phyloP scores from a whole-genome alignment of 108 stramenopile genomes.

The Cyclotella kingstonii region DNA sequence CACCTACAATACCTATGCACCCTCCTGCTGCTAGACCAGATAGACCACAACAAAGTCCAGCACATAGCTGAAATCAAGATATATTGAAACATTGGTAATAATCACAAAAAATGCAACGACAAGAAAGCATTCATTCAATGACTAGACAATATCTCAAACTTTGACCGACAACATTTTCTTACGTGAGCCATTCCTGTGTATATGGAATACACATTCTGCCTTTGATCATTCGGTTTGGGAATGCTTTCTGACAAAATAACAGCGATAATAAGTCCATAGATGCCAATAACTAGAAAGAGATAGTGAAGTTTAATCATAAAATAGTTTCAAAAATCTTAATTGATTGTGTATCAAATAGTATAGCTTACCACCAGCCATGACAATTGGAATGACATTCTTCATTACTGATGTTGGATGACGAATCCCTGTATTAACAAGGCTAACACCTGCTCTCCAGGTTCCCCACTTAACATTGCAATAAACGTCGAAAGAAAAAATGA shows the following conservation, averaged over 20 bases:
- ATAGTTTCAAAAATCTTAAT: not conserved
- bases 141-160: not conserved
- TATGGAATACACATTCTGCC: conserved; percentile 75
- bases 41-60: conserved; percentile 78
- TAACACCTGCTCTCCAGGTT: conserved; percentile 83
- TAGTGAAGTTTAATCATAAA: not conserved
- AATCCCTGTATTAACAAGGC: conserved; percentile 80
- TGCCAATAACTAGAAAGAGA: conserved; percentile 65
- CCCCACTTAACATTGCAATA: conserved; percentile 56
- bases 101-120: too few species aligned
- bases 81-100: not conserved
- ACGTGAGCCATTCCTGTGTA: conserved; percentile 81
- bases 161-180: not conserved
- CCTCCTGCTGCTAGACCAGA: conserved; percentile 81
- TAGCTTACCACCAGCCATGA: conserved; percentile 80
- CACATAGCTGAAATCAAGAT: conserved; percentile 39
- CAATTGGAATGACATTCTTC: conserved; percentile 90
- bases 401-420: conserved; percentile 82
- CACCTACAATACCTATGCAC: conserved; percentile 87
- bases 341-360: not conserved
- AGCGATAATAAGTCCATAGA: conserved; percentile 85
- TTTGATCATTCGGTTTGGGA: conserved; percentile 52
- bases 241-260: conserved; percentile 81
- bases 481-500: not conserved
- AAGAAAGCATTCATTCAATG: too few species aligned